Percentiles rank a stretch among this genome's conserved stretches.
Conservation (phyloP, 257 asterid species). For the Marsdenia floribunda region DNA sequence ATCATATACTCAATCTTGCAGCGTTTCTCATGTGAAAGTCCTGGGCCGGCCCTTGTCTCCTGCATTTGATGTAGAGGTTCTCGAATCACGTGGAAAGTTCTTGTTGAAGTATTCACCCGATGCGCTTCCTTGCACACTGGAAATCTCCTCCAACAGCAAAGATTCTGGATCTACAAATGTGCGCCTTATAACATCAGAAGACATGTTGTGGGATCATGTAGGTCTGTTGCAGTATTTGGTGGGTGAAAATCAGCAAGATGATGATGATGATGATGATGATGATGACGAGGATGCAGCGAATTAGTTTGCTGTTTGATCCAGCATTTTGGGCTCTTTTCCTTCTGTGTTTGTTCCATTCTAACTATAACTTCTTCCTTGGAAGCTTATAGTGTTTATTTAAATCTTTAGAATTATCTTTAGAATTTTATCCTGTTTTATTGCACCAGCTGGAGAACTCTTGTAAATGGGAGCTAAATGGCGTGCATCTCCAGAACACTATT, state of each 20-base stretch:
- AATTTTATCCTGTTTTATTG: not conserved
- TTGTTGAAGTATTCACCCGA: slow-evolving; percentile 36
- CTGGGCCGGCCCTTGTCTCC: slow-evolving; percentile 57
- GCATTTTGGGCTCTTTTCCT: not conserved
- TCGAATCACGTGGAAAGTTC: slow-evolving; percentile 38
- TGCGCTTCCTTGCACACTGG: slow-evolving; percentile 28
- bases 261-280: slow-evolving; percentile 5
- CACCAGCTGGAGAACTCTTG: not conserved
- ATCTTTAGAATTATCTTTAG: too few relatives aligned
- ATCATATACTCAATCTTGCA: slow-evolving; percentile 23
- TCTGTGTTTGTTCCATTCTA: not conserved
- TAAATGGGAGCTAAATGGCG: not conserved
- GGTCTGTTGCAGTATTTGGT: slow-evolving; percentile 22
- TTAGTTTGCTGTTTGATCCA: slow-evolving; percentile 5
- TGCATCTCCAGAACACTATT: not conserved
- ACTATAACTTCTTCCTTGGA: not conserved
- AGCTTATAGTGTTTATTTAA: not conserved
- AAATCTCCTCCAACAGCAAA: slow-evolving; percentile 20
- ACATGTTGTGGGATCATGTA: slow-evolving; percentile 28
- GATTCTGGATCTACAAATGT: slow-evolving; percentile 16
- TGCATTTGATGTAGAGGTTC: slow-evolving; percentile 43
- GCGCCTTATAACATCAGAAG: slow-evolving; percentile 25
- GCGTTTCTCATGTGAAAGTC: slow-evolving; percentile 59
- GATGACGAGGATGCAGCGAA: slow-evolving; percentile 15
- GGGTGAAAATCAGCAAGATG: slow-evolving; percentile 1